Evolutionary conservation across 2,329 filamentous ascomycete genomes (phyloP), one percentile per base, ranked within the genome.

Genomic region (Claviceps purpurea): DNA sequence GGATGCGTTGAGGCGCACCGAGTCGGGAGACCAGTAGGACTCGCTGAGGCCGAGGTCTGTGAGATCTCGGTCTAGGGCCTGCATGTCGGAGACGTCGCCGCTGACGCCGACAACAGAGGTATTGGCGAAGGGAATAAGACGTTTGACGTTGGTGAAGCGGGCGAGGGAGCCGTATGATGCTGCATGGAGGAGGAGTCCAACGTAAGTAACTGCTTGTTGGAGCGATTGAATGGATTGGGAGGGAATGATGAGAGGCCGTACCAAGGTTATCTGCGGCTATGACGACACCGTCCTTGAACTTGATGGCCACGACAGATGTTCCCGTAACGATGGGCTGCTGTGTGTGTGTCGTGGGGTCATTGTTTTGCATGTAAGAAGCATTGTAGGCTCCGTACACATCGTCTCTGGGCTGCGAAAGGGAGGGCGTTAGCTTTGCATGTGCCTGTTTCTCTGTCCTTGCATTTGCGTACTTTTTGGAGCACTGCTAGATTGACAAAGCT

Each of bases 61-160:
- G 61, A 98, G 84, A 64, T 95, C 82, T 61, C 93, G 84, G 79
- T 95, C 87, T 60, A 98, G 82, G 75, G 94, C 94, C 76, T 98
- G 93, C 93, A 98, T 97, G 75, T 98, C 93, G 58, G 88, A 95
- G 62, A 98, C 85, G 74, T 98, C 93, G 68, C 93, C 93, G 68
- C 89, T 89, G 73, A 97, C 95, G 63, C 93, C 93, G 64, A 98
- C 78, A 55, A 97, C 80, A 34, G 89, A 84, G 58, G 84, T 81
- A 59, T 83, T 77, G 71, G 89, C 88, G 71, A 97, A 97, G 61
- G 82, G 79, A 62, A 89, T 89, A 60, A 98, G 84, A 65, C 93
- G 90, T 74, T 96, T 94, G 67, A 97, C 89, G 69, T 96, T 87
- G 63, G 87, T 90, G 78, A 97, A 98, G 66, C 93, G 89, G 55